phyloP scores from a whole-genome alignment of 495 filamentous ascomycete species.

The Podospora pseudocomata region DNA sequence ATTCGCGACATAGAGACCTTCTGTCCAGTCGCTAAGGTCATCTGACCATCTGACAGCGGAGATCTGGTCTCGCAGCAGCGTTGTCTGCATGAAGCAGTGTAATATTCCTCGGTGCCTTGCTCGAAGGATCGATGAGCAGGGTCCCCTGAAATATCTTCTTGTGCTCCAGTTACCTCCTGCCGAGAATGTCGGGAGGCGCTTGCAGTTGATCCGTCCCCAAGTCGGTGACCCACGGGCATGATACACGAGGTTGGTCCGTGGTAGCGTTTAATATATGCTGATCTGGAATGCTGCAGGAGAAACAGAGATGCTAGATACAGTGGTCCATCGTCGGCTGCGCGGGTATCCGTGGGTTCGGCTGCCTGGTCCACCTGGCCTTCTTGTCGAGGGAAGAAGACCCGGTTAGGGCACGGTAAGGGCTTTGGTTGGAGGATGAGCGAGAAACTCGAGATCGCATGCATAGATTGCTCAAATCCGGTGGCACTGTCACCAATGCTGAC shows the following conservation, averaged over 20 bases:
- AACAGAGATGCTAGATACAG: neutral
- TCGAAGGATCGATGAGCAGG: neutral
- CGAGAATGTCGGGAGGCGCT: neutral
- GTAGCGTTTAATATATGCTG: neutral
- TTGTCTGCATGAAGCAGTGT: neutral
- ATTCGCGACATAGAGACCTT: neutral
- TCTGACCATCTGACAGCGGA: neutral
- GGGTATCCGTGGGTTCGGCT: neutral
- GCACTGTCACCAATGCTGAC: neutral
- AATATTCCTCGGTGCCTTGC: neutral
- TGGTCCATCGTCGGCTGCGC: neutral
- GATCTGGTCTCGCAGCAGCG: neutral
- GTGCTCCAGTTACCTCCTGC: neutral
- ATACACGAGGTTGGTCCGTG: neutral
- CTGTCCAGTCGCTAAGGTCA: neutral
- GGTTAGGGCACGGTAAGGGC: neutral
- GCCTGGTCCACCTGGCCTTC: neutral
- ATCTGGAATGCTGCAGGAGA: conserved; percentile 2
- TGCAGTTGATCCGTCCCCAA: neutral
- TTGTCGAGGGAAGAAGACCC: neutral
- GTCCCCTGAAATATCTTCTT: neutral
- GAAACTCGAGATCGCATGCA: neutral
- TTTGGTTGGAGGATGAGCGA: neutral
- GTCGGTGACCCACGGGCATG: neutral
- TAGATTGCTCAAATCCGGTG: neutral